These are phyloP conservation scores for Nitzschia inconspicua DNA, from an alignment of 108 stramenopile genomes.

Conservation along the genomic window DNA sequence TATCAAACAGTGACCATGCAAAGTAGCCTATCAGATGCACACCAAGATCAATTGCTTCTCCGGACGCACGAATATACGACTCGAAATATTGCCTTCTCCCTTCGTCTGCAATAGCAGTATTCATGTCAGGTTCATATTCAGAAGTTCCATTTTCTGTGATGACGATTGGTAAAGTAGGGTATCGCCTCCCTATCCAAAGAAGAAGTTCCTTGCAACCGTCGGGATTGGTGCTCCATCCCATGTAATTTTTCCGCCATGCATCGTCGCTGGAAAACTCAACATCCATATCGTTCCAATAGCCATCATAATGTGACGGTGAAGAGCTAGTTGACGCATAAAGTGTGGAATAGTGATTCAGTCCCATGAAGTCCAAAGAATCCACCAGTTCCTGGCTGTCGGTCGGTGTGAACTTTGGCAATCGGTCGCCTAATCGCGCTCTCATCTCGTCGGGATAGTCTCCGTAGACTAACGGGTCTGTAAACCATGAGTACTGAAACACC, in stretches of 20 bases:
- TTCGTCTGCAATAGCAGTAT: constrained; percentile 49
- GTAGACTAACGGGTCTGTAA: constrained; percentile 67
- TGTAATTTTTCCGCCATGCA: constrained; percentile 58
- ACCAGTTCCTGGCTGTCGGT: constrained; percentile 42
- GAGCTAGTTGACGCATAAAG: constrained; percentile 23
- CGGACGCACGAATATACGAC: constrained; percentile 61
- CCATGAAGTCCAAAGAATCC: constrained; percentile 85
- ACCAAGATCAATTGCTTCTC: constrained; percentile 63
- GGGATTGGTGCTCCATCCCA: constrained; percentile 70
- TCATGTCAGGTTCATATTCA: constrained; percentile 52
- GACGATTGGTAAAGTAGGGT: constrained; percentile 52
- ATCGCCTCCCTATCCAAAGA: constrained; percentile 64
- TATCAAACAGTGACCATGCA: constrained; percentile 93
- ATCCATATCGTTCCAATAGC: constrained; percentile 77
- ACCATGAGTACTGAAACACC: constrained; percentile 87
- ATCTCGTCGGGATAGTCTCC: constrained; percentile 88
- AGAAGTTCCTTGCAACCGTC: constrained; percentile 70
- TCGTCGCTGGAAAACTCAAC: constrained; percentile 50
- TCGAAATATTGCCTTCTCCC: constrained; percentile 57
- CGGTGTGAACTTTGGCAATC: constrained; percentile 76
- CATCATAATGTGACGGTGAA: constrained; percentile 28
- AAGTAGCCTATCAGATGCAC: constrained; percentile 88
- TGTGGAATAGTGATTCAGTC: constrained; percentile 89
- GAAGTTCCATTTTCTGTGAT: constrained; percentile 83
- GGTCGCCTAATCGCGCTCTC: constrained; percentile 54